A percentile compares a stretch with the other conserved stretches of the same genome.
These are phyloP conservation scores for Acidiella bohemica DNA, from an alignment of 495 filamentous ascomycete species.

Conservation along the genomic window DNA sequence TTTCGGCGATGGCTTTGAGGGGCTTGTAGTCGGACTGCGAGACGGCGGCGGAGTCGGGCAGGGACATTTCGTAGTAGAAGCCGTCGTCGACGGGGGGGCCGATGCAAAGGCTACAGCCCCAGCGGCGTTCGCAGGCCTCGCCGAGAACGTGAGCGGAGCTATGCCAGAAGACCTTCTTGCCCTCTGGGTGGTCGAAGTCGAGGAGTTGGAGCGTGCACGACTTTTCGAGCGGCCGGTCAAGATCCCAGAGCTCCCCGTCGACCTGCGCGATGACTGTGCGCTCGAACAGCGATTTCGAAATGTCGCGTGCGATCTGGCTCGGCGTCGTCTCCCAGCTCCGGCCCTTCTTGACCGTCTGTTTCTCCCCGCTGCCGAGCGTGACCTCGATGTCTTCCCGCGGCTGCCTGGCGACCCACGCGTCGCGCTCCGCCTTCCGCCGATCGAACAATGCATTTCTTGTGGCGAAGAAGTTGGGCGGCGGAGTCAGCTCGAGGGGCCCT, in stretches of 20 bases:
- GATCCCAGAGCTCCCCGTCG: slow-evolving; percentile 78
- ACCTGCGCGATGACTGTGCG: slow-evolving; percentile 71
- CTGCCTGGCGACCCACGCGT: slow-evolving; percentile 53
- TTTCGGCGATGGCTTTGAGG: slow-evolving; percentile 57
- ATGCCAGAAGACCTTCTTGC: slow-evolving; percentile 81
- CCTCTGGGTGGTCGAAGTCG: slow-evolving; percentile 72
- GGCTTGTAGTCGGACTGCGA: slow-evolving; percentile 62
- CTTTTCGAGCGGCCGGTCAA: slow-evolving; percentile 75
- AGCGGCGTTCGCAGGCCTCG: slow-evolving; percentile 79
- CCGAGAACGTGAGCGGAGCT: slow-evolving; percentile 87
- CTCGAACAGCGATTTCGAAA: slow-evolving; percentile 58
- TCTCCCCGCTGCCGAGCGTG: slow-evolving; percentile 50
- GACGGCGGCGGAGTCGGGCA: slow-evolving; percentile 62
- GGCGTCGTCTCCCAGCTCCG: slow-evolving; percentile 63
- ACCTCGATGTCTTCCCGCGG: slow-evolving; percentile 54
- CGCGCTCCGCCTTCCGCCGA: slow-evolving; percentile 65
- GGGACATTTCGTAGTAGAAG: slow-evolving; percentile 96
- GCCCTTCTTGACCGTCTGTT: slow-evolving; percentile 43
- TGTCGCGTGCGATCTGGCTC: slow-evolving; percentile 47
- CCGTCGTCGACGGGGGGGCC: slow-evolving; percentile 85
- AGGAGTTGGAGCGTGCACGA: slow-evolving; percentile 67
- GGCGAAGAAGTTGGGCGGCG: slow-evolving; percentile 66
- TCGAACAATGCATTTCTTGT: slow-evolving; percentile 80
- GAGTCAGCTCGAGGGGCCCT: slow-evolving; percentile 44
- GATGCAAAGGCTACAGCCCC: slow-evolving; percentile 79